Conservation (phyloP, 2,329 filamentous ascomycete species). For the Ascomycota sp. region DNA sequence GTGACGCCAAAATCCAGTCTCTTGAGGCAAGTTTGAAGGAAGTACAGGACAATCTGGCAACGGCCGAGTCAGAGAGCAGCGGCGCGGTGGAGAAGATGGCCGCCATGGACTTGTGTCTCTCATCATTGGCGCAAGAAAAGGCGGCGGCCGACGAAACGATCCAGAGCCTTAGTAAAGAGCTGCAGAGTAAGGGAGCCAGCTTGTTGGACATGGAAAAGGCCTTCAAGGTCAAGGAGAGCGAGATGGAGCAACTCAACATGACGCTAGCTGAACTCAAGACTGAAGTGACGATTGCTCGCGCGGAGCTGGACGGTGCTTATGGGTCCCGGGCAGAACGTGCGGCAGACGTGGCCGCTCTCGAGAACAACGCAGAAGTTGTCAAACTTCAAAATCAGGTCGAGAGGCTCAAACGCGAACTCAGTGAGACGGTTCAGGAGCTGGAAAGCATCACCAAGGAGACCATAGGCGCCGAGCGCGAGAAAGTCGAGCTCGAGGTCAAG, state of each 20-base stretch:
- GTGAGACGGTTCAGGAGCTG: constrained; percentile 26
- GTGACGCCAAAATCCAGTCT: constrained; percentile 16
- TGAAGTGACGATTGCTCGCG: constrained; percentile 35
- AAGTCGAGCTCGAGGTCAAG: constrained; percentile 20
- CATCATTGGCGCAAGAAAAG: constrained; percentile 9
- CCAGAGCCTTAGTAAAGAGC: constrained; percentile 8
- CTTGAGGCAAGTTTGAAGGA: constrained; percentile 12
- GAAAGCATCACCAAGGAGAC: constrained; percentile 31
- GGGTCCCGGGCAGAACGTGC: constrained; percentile 35
- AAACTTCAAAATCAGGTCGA: constrained; percentile 25
- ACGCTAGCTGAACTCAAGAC: constrained; percentile 36
- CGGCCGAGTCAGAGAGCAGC: constrained; percentile 16
- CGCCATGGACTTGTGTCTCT: constrained; percentile 11
- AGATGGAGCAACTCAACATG: constrained; percentile 27
- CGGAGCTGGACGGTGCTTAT: constrained; percentile 39
- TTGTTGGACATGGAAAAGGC: constrained; percentile 17
- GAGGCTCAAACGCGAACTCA: constrained; percentile 26
- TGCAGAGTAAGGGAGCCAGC: constrained; percentile 4
- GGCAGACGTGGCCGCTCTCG: constrained; percentile 31
- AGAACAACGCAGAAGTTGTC: constrained; percentile 21
- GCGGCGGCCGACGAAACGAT: constrained; percentile 9
- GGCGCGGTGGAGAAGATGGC: constrained; percentile 14
- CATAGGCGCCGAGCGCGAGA: constrained; percentile 26
- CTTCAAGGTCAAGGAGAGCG: constrained; percentile 24
- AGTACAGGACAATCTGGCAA: constrained; percentile 5